Percentiles rank a stretch among this genome's conserved stretches.
phyloP scores from a whole-genome alignment of 2,329 filamentous ascomycete genomes.

The Xylaria multiplex region DNA sequence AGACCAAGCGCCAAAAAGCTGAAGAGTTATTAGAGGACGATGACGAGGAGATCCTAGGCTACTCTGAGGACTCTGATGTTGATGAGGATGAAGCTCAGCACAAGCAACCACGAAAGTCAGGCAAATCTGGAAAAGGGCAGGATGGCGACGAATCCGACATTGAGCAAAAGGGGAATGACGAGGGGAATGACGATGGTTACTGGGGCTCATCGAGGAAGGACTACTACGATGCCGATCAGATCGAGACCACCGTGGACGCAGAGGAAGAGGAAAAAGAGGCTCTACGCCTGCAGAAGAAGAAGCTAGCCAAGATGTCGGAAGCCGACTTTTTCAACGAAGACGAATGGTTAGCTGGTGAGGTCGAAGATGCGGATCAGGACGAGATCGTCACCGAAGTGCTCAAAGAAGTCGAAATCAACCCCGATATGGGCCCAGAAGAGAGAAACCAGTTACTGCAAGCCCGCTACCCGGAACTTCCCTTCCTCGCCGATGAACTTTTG shows the following conservation, averaged over 20 bases:
- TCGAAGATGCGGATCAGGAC: constrained; percentile 59
- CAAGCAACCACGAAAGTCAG: constrained; percentile 55
- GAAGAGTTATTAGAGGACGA: constrained; percentile 61
- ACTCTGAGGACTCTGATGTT: constrained; percentile 67
- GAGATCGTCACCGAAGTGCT: constrained; percentile 86
- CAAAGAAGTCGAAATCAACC: constrained; percentile 82
- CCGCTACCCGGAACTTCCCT: constrained; percentile 92
- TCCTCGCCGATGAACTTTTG: constrained; percentile 81
- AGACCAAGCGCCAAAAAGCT: constrained; percentile 79
- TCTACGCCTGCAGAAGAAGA: constrained; percentile 87
- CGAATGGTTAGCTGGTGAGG: constrained; percentile 77
- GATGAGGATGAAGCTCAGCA: constrained; percentile 56
- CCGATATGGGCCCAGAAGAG: constrained; percentile 80
- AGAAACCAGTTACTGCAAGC: constrained; percentile 77
- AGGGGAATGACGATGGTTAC: constrained; percentile 68
- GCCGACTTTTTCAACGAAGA: constrained; percentile 94
- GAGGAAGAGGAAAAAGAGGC: constrained; percentile 93
- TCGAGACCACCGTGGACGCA: constrained; percentile 64
- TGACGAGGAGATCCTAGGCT: constrained; percentile 68
- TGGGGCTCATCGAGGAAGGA: constrained; percentile 91
- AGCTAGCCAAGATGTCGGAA: constrained; percentile 86
- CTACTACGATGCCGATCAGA: constrained; percentile 87
- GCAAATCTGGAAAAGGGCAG: constrained; percentile 40
- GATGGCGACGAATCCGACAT: constrained; percentile 51
- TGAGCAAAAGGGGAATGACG: constrained; percentile 61